Evolutionary conservation across 257 asterid genomes (phyloP).

Genomic region (Cinchona pubescens): DNA sequence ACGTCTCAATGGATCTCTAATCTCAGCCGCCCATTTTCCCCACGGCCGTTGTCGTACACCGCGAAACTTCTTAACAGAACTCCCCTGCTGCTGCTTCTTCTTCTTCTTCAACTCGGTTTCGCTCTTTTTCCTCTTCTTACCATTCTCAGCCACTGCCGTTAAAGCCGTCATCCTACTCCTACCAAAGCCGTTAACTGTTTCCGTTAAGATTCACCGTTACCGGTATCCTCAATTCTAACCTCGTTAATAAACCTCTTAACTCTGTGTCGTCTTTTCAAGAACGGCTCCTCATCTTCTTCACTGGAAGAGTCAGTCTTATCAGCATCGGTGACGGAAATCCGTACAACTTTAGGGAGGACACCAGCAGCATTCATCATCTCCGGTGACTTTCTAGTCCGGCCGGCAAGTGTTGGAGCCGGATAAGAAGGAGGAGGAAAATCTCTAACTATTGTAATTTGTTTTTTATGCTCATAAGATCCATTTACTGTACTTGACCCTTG

Average conservation of each 20-base stretch:
- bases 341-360: slow-evolving; percentile 41
- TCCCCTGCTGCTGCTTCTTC: background rate
- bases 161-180: slow-evolving; percentile 22
- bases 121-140: slow-evolving; percentile 40
- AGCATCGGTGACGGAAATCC: slow-evolving; percentile 70
- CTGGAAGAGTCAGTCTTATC: slow-evolving; percentile 92
- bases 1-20: slow-evolving; percentile 78
- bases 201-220: slow-evolving; percentile 18
- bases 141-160: slow-evolving; percentile 7
- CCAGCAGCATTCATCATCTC: slow-evolving; percentile 20
- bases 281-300: slow-evolving; percentile 52
- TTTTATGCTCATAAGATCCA: slow-evolving; percentile 57
- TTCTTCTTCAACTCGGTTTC: slow-evolving; percentile 9
- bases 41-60: slow-evolving; percentile 95
- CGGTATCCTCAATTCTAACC: slow-evolving; percentile 42
- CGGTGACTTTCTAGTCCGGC: slow-evolving; percentile 22
- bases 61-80: slow-evolving; percentile 54
- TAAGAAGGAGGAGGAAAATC: no score
- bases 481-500: slow-evolving; percentile 55
- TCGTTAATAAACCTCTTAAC: slow-evolving; percentile 65
- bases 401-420: slow-evolving; percentile 10
- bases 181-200: slow-evolving; percentile 17
- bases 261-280: slow-evolving; percentile 53
- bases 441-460: slow-evolving; percentile 37
- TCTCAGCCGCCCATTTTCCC: slow-evolving; percentile 99